Percentiles rank a stretch among this genome's conserved stretches.
These are phyloP conservation scores for Podaxis rugospora DNA, from an alignment of 768 basidiomycete species.

Conservation along the genomic window DNA sequence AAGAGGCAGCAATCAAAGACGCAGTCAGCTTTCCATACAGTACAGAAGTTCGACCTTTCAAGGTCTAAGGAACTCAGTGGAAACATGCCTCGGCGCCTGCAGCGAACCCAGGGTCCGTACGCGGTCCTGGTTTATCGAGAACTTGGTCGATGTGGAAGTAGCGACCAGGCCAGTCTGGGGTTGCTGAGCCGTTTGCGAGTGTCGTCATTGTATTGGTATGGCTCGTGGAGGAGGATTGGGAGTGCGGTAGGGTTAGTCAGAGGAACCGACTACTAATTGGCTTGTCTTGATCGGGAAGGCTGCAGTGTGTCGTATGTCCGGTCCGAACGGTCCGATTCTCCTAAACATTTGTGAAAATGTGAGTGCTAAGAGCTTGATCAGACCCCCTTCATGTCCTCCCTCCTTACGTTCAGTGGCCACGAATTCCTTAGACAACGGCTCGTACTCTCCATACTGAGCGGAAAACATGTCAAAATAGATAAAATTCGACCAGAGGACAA, in stretches of 20 bases:
- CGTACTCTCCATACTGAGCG: constrained; percentile 85
- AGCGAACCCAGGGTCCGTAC: constrained; percentile 78
- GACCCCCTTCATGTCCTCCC: constrained; percentile 34
- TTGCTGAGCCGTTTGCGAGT: constrained; percentile 15
- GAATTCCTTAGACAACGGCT: constrained; percentile 79
- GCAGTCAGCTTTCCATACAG: background rate
- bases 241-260: constrained; percentile 11
- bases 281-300: background rate
- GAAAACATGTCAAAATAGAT: constrained; percentile 79
- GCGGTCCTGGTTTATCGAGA: constrained; percentile 81
- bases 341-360: background rate
- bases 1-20: background rate
- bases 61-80: background rate
- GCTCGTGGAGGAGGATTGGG: background rate
- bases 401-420: constrained; percentile 73
- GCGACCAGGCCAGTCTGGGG: constrained; percentile 46
- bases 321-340: background rate
- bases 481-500: constrained; percentile 89
- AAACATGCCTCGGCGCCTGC: constrained; percentile 72
- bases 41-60: background rate
- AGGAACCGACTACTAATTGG: background rate
- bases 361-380: background rate
- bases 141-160: constrained; percentile 86
- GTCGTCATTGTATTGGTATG: constrained; percentile 16
- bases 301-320: too few relatives aligned